Evolutionary conservation across 352 stramenopile species (phyloP), one percentile per base, ranked within the genome.

Genomic region (Thraustochytrium striatum): DNA sequence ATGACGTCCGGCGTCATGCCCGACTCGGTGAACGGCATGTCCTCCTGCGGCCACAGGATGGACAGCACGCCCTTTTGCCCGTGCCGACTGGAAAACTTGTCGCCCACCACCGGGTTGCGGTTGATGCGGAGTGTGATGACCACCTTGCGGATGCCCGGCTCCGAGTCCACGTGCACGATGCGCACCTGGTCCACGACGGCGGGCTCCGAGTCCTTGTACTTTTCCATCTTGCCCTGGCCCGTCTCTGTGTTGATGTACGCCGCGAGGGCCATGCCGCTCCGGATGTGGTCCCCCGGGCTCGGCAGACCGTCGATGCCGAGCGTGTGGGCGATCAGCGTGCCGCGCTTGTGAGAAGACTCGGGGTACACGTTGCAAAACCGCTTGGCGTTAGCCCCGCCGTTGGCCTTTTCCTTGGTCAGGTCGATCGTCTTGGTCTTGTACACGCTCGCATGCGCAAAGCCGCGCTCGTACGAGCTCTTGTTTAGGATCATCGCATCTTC

Each of bases 401-500:
- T 59, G 82, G 92, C 86, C 58, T 35, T 57, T 61, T 62, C 61
- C 5, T 73, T 61, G 39, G 82, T 73, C 19, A 97, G 81, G 81
- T 98, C 94, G 11, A 99, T 89, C 57, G 91, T 90, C 36, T 98
- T 90, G 44, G 97, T 98, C 85, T 99, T 99, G 89, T 99, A 99
- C 68, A 99, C 95, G 32, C 89, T 96, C 9, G 93, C 95, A 84
- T 99, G 95, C 3, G 57, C 96, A 87, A 99, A 99, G 47, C 96
- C 96, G 62, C 96, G 89, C 81, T 99, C 96, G 83, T 97, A 99
- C 9, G 93, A 94, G 36, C 90, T 93, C 88, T 99, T 99, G 89
- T 99, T 99, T 21, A 99, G 86, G 86, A 99, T 99, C 94, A 99
- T 99, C 65, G 95, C 95, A 89, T 99, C 97, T 86, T 98, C 95